Base-by-base conservation (phyloP, 2,329 filamentous ascomycete species). In the Aspergillus jensenii region DNA sequence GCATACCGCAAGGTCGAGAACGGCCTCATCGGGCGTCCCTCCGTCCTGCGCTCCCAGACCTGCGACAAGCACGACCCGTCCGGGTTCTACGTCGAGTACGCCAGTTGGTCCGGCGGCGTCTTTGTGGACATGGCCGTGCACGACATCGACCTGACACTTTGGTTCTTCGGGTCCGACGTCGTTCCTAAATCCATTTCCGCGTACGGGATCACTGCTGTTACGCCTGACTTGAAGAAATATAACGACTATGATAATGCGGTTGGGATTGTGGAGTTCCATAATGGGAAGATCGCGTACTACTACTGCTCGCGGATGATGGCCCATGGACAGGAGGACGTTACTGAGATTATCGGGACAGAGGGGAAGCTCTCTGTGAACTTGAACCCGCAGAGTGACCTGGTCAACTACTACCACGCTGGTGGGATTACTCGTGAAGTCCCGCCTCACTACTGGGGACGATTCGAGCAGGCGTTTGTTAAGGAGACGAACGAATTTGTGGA, bases 61-160 rank as follows among this genome's bases (percentile, higher is more conserved):
- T 88, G 85, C 73, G 86, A 89, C 73, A 87, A 85, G 68, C 80
- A 84, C 56, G 85, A 88, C 59, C 83, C 85, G 0, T 80, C 79
- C 0, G 86, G 86, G 47, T 89, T 88, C 79, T 89, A 88, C 70
- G 85, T 90, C 55, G 78, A 81, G 21, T 90, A 89, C 72, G 85
- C 87, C 14, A 77, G 85, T 64, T 86, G 83, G 73, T 83, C 78
- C 1, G 87, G 87, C 35, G 87, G 87, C 23, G 87, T 89, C 68
- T 90, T 90, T 64, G 87, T 89, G 58, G 87, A 90, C 76, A 87
- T 84, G 75, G 84, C 83, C 52, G 84, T 90, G 66, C 87, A 90
- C 76, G 87, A 90, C 65, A 89, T 90, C 64, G 85, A 87, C 60
- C 79, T 88, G 1, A 79, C 84, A 0, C 75, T 87, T 1, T 88